Evolutionary conservation across 495 filamentous ascomycete genomes (phyloP).

Genomic region (Penicillium odoratum): DNA sequence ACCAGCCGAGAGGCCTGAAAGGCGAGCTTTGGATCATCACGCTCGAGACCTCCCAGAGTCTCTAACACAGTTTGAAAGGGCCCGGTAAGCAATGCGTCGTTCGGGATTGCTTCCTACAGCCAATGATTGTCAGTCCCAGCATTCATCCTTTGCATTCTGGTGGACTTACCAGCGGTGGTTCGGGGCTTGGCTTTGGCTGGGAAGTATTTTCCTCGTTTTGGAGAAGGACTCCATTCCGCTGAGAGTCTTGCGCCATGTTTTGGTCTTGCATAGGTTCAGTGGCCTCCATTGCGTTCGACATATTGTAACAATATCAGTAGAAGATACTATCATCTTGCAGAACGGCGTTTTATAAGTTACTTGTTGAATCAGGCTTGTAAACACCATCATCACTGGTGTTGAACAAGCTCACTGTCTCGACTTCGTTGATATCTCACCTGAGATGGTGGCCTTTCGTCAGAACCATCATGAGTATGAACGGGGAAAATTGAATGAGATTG

Average conservation of each 20-base stretch:
- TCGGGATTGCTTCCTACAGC: neutral
- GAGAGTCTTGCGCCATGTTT: neutral
- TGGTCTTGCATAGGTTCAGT: neutral
- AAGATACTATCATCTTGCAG: neutral
- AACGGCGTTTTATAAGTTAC: neutral
- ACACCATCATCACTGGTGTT: neutral
- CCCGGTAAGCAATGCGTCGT: neutral
- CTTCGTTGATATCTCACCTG: neutral
- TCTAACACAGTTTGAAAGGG: slow-evolving; percentile 8
- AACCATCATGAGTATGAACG: neutral
- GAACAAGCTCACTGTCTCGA: neutral
- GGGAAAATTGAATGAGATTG: neutral
- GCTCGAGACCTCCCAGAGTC: slow-evolving; percentile 6
- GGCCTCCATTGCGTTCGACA: neutral
- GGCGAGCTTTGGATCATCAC: slow-evolving; percentile 13
- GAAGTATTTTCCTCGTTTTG: neutral
- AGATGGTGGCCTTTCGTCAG: neutral
- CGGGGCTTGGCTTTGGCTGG: neutral
- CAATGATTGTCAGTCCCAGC: neutral
- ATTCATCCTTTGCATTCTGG: neutral
- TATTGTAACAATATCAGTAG: neutral
- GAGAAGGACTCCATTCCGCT: neutral
- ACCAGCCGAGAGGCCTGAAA: slow-evolving; percentile 9
- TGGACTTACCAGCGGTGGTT: neutral
- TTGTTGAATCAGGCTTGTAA: neutral